phyloP scores from a whole-genome alignment of 208 protist genomes.

The Crithidia thermophila region DNA sequence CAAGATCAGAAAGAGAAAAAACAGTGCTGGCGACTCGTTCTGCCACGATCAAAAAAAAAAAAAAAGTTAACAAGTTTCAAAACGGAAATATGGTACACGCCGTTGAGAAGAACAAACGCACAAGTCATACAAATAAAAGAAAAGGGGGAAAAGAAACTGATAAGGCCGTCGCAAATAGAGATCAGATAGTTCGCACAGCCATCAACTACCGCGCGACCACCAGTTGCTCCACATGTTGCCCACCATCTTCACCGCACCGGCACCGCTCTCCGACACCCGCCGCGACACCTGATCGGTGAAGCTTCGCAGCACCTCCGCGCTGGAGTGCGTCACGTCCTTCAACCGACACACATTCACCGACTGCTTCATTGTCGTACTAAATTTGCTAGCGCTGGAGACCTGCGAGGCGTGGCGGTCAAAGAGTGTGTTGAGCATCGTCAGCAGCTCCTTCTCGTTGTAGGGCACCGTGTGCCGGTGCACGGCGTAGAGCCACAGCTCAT shows the following conservation, averaged over 20 bases:
- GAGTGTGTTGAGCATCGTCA: slow-evolving; percentile 50
- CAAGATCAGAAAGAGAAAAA: too few species aligned
- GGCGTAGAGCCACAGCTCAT: slow-evolving; percentile 63
- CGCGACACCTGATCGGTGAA: slow-evolving; percentile 45
- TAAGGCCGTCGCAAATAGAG: too few species aligned
- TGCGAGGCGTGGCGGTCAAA: slow-evolving; percentile 51
- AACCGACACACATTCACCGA: slow-evolving; percentile 60
- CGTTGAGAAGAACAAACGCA: too few species aligned
- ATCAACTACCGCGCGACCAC: slow-evolving; percentile 15
- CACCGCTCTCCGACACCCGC: slow-evolving; percentile 25
- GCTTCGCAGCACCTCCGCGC: slow-evolving; percentile 36
- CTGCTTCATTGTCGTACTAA: slow-evolving; percentile 47
- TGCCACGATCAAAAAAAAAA: too few species aligned
- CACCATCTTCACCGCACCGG: slow-evolving; percentile 36
- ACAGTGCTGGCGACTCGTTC: too few species aligned
- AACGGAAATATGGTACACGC: too few species aligned
- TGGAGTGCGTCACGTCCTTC: slow-evolving; percentile 58
- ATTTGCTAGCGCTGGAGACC: slow-evolving; percentile 34
- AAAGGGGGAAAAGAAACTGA: too few species aligned
- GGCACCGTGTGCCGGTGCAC: slow-evolving; percentile 47
- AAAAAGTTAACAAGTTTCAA: too few species aligned
- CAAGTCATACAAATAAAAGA: too few species aligned
- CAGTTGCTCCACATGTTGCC: slow-evolving; percentile 29
- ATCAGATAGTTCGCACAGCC: too few species aligned
- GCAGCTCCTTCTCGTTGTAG: slow-evolving; percentile 29